phyloP scores from a whole-genome alignment of 805 yeast genomes.

The Yarrowia porcina region DNA sequence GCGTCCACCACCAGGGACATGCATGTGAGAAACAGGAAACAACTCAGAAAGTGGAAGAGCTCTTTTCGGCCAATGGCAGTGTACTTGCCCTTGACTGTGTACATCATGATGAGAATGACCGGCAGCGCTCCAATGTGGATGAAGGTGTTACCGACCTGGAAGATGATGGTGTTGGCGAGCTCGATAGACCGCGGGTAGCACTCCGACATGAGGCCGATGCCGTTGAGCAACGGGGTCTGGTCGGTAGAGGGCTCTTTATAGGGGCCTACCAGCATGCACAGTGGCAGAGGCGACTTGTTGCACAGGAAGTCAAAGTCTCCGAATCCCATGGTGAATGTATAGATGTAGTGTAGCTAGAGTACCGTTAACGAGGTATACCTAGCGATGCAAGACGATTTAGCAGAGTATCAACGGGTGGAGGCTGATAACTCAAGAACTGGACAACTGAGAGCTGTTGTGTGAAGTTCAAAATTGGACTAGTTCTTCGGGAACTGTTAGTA shows the following conservation, averaged over 20 bases:
- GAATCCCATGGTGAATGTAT: slow-evolving; percentile 48
- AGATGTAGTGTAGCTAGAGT: no score
- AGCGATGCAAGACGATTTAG: no score
- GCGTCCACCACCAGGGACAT: slow-evolving; percentile 78
- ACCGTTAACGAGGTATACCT: no score
- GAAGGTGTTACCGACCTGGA: slow-evolving; percentile 83
- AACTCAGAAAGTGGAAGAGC: slow-evolving; percentile 68
- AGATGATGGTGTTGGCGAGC: slow-evolving; percentile 85
- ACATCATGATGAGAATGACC: slow-evolving; percentile 64
- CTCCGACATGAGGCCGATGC: slow-evolving; percentile 63
- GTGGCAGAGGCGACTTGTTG: slow-evolving; percentile 64
- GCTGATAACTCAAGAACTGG: no score
- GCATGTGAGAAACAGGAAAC: slow-evolving; percentile 55
- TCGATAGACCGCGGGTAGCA: slow-evolving; percentile 87
- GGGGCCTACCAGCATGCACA: slow-evolving; percentile 72
- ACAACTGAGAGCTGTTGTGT: no score
- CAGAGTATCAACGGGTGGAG: no score
- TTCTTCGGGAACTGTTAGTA: no score
- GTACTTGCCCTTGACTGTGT: slow-evolving; percentile 75
- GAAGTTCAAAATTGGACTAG: no score
- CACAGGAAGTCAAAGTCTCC: slow-evolving; percentile 68
- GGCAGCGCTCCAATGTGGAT: slow-evolving; percentile 72
- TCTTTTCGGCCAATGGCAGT: slow-evolving; percentile 94
- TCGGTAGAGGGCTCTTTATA: slow-evolving; percentile 35
- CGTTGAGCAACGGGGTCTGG: slow-evolving; percentile 28